These are phyloP conservation scores for Scenedesmus sp. DNA, from an alignment of 163 green algal species.

Conservation along the genomic window DNA sequence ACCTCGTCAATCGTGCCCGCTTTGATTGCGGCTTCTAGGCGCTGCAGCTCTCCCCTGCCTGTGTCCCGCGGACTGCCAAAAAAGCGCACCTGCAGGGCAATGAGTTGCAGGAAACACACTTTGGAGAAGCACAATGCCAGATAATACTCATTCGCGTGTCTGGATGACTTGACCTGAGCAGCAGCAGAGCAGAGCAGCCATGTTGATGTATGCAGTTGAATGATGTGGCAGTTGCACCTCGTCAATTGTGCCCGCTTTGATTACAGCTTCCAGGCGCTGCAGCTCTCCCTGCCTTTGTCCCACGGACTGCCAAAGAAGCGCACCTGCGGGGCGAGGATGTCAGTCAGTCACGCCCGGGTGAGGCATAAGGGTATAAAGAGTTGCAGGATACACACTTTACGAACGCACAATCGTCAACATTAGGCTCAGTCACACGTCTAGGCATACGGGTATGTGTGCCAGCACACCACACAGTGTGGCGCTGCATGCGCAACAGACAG, in stretches of 20 bases:
- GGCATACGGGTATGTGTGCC: too few relatives aligned
- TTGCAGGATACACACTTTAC: not conserved
- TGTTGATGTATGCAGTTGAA: not conserved
- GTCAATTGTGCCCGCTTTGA: constrained; percentile 8
- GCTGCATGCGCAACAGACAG: too few relatives aligned
- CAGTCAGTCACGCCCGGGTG: too few relatives aligned
- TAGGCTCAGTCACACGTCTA: too few relatives aligned
- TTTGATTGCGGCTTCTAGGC: not conserved
- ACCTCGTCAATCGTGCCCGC: constrained; percentile 12
- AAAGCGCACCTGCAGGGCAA: not conserved
- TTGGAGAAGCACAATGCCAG: not conserved
- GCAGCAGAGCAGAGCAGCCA: too few relatives aligned
- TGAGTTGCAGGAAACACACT: not conserved
- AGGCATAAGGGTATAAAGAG: not conserved
- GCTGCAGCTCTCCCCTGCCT: not conserved
- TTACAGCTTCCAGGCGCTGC: not conserved
- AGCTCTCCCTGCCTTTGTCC: not conserved
- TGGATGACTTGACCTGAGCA: too few relatives aligned
- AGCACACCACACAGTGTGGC: too few relatives aligned
- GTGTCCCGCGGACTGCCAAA: not conserved
- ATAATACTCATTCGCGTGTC: too few relatives aligned
- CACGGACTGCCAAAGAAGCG: not conserved
- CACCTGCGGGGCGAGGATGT: not conserved
- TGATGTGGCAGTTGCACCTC: not conserved
- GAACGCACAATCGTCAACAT: too few relatives aligned